Evolutionary conservation across 78 protist genomes (phyloP).

Genomic region (Pigoraptor vietnamica): DNA sequence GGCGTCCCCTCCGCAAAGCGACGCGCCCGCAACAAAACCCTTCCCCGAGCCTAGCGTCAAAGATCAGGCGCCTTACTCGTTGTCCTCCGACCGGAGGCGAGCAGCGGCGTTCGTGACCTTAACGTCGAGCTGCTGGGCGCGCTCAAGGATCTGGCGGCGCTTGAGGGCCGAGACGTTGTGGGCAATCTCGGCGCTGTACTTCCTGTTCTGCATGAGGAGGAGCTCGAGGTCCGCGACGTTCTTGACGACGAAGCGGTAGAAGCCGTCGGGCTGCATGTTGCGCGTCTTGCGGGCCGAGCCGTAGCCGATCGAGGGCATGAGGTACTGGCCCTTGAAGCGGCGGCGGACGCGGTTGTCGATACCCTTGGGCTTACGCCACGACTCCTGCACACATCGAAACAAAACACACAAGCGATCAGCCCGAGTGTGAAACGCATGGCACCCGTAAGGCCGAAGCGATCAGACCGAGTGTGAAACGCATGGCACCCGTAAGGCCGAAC

Average conservation of each 20-base stretch:
- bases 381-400: slow-evolving; percentile 25
- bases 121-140: slow-evolving; percentile 93
- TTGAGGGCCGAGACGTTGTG: slow-evolving; percentile 80
- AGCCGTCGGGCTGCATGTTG: slow-evolving; percentile 85
- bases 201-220: slow-evolving; percentile 96
- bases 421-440: background rate
- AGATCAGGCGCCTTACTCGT: no score
- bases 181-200: slow-evolving; percentile 93
- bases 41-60: no score
- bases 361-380: slow-evolving; percentile 95
- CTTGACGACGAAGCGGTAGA: slow-evolving; percentile 79
- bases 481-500: background rate
- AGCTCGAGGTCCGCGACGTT: slow-evolving; percentile 88
- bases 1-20: no score
- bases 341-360: slow-evolving; percentile 95
- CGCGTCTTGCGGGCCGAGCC: slow-evolving; percentile 81
- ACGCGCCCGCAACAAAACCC: no score
- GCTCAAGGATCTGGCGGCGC: slow-evolving; percentile 84
- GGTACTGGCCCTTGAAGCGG: slow-evolving; percentile 75
- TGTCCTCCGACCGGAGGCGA: slow-evolving; percentile 77
- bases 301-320: slow-evolving; percentile 88
- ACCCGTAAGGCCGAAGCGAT: background rate
- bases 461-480: background rate
- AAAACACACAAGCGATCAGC: background rate
- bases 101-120: slow-evolving; percentile 92